phyloP scores from a whole-genome alignment of 139 green algal genomes.

The Spirogloea muscicola region DNA sequence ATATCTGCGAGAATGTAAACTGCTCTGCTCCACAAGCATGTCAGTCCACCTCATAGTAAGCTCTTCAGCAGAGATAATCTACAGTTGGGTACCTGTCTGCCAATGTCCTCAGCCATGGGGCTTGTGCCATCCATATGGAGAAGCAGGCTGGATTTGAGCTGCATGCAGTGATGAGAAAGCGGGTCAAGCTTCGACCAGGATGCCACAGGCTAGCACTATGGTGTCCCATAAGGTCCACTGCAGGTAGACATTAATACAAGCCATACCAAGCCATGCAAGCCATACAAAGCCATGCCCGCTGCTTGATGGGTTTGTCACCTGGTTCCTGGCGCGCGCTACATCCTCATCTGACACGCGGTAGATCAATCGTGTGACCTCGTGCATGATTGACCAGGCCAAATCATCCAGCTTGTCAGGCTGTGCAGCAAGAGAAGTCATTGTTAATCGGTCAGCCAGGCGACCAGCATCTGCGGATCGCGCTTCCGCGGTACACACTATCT shows the following conservation, averaged over 20 bases:
- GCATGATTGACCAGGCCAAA: slow-evolving; percentile 55
- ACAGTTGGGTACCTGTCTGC: slow-evolving; percentile 45
- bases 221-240: too few species aligned
- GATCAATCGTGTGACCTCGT: slow-evolving; percentile 73
- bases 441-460: background rate
- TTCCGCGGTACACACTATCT: background rate
- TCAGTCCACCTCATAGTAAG: too few species aligned
- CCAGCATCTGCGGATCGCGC: background rate
- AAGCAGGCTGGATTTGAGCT: slow-evolving; percentile 82
- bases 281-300: too few species aligned
- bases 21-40: too few species aligned
- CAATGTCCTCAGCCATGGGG: slow-evolving; percentile 83
- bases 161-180: background rate
- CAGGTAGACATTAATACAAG: too few species aligned
- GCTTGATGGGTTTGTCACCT: too few species aligned
- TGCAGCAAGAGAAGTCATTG: background rate
- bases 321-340: slow-evolving; percentile 82
- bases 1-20: too few species aligned
- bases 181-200: background rate
- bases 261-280: too few species aligned
- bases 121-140: slow-evolving; percentile 63
- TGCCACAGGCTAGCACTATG: background rate
- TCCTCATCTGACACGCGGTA: slow-evolving; percentile 85
- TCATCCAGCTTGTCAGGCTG: slow-evolving; percentile 48
- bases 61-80: too few species aligned